Percentiles rank a stretch among this genome's conserved stretches.
phyloP scores from a whole-genome alignment of 2,329 filamentous ascomycete species.

The Ascochyta clinopodiicola region DNA sequence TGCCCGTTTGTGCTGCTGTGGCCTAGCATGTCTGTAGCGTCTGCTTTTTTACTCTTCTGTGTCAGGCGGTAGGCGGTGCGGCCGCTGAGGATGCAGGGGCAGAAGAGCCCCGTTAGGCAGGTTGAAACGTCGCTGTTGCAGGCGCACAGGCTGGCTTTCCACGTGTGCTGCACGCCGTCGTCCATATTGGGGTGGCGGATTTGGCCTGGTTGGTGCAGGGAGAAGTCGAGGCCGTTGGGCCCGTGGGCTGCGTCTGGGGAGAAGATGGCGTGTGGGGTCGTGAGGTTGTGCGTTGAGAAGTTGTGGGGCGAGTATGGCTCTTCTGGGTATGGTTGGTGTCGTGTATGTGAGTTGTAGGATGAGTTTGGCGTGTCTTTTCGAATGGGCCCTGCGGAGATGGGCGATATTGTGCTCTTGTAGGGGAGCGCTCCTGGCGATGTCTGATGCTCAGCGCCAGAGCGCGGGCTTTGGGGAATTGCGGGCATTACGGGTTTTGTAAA shows the following conservation, averaged over 20 bases:
- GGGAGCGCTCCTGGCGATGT: conserved; percentile 31
- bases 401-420: conserved; percentile 38
- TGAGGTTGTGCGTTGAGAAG: conserved; percentile 30
- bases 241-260: conserved; percentile 45
- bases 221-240: conserved; percentile 48
- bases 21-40: conserved; percentile 51
- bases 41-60: conserved; percentile 46
- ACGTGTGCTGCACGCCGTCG: conserved; percentile 28
- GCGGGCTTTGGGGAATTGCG: conserved; percentile 36
- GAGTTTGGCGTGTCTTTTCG: conserved; percentile 27
- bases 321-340: conserved; percentile 21
- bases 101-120: conserved; percentile 50
- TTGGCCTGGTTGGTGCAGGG: conserved; percentile 48
- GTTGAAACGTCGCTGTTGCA: conserved; percentile 46
- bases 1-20: conserved; percentile 47
- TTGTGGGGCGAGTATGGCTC: conserved; percentile 46
- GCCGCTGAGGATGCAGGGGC: conserved; percentile 54
- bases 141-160: conserved; percentile 44
- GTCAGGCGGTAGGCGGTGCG: conserved; percentile 53
- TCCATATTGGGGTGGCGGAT: conserved; percentile 53
- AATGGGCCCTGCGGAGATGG: conserved; percentile 33
- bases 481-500: conserved; percentile 28
- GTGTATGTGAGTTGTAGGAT: conserved; percentile 9
- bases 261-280: conserved; percentile 42
- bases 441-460: conserved; percentile 24